Evolutionary conservation across 1,139 yeast species (phyloP).

Genomic region (Magnusiomyces ingens): DNA sequence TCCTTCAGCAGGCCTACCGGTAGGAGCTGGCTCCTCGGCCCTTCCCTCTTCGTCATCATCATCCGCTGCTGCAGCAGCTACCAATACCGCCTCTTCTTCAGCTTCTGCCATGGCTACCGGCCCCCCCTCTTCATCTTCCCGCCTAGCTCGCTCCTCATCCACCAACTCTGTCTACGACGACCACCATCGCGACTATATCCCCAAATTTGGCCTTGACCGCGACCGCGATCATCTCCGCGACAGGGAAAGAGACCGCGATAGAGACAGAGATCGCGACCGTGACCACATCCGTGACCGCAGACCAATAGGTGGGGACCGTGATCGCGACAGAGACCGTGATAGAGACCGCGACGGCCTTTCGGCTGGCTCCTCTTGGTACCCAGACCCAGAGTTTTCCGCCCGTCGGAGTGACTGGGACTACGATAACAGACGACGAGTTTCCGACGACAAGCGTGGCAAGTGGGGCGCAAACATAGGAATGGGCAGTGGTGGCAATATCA

Average conservation of each 20-base stretch:
- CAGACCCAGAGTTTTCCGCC: slow-evolving; percentile 1
- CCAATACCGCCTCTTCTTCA: too few relatives aligned
- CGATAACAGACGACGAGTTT: slow-evolving; percentile 1
- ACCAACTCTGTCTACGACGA: not conserved
- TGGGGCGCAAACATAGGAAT: not conserved
- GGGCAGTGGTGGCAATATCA: not conserved
- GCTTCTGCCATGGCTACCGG: too few relatives aligned
- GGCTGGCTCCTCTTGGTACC: not conserved
- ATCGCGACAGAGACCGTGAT: slow-evolving; percentile 19
- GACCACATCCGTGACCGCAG: slow-evolving; percentile 14
- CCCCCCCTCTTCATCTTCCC: too few relatives aligned
- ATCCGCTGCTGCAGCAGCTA: too few relatives aligned
- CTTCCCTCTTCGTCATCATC: too few relatives aligned
- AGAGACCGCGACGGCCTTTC: slow-evolving; percentile 12
- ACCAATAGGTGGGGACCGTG: slow-evolving; percentile 20
- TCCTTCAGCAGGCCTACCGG: too few relatives aligned
- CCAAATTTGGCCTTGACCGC: not conserved
- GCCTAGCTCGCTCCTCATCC: not conserved
- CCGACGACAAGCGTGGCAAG: slow-evolving; percentile 1
- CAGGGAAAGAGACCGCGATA: slow-evolving; percentile 13
- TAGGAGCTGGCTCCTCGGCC: too few relatives aligned
- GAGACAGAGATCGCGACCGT: slow-evolving; percentile 18
- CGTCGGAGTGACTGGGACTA: slow-evolving; percentile 8
- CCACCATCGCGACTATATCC: not conserved
- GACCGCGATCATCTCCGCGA: slow-evolving; percentile 5